Percentiles rank a stretch among this genome's conserved stretches.
phyloP scores from a whole-genome alignment of 352 stramenopile genomes.

The Peronospora belbahrii region DNA sequence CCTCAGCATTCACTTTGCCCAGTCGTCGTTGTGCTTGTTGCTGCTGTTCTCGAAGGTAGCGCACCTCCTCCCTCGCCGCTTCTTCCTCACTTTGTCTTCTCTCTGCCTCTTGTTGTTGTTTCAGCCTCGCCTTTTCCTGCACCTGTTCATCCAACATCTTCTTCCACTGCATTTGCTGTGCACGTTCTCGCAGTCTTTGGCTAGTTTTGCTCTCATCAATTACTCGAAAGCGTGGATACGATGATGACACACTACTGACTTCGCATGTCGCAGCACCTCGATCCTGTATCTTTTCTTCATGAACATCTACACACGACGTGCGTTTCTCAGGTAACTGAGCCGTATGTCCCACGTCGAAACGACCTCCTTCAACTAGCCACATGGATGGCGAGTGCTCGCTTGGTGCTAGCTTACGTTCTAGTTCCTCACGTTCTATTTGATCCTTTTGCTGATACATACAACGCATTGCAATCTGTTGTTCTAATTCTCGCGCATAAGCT shows the following conservation, averaged over 20 bases:
- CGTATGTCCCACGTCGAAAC: slow-evolving; percentile 27
- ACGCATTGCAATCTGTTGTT: slow-evolving; percentile 60
- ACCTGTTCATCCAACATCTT: slow-evolving; percentile 64
- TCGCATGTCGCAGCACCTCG: slow-evolving; percentile 25
- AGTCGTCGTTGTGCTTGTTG: slow-evolving; percentile 50
- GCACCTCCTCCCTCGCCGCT: slow-evolving; percentile 42
- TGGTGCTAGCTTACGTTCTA: slow-evolving; percentile 45
- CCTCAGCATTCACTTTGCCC: slow-evolving; percentile 10
- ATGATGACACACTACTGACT: slow-evolving; percentile 15
- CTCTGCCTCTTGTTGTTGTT: slow-evolving; percentile 36
- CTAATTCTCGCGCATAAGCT: slow-evolving; percentile 58
- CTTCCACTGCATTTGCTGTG: slow-evolving; percentile 66
- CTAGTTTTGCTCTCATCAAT: slow-evolving; percentile 43
- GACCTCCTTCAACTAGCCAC: slow-evolving; percentile 62
- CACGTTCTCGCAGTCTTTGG: slow-evolving; percentile 50
- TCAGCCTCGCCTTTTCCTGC: slow-evolving; percentile 54
- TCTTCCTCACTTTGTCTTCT: slow-evolving; percentile 30
- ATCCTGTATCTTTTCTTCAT: slow-evolving; percentile 23
- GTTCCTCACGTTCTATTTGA: slow-evolving; percentile 42
- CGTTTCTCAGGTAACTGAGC: too few relatives aligned
- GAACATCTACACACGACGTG: slow-evolving; percentile 8
- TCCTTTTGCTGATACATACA: slow-evolving; percentile 40
- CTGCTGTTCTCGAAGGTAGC: slow-evolving; percentile 47
- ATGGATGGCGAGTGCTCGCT: slow-evolving; percentile 53
- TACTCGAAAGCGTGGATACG: slow-evolving; percentile 47